These are phyloP conservation scores for Aspergillus tanneri DNA, from an alignment of 2,329 filamentous ascomycete species.

Conservation along the genomic window DNA sequence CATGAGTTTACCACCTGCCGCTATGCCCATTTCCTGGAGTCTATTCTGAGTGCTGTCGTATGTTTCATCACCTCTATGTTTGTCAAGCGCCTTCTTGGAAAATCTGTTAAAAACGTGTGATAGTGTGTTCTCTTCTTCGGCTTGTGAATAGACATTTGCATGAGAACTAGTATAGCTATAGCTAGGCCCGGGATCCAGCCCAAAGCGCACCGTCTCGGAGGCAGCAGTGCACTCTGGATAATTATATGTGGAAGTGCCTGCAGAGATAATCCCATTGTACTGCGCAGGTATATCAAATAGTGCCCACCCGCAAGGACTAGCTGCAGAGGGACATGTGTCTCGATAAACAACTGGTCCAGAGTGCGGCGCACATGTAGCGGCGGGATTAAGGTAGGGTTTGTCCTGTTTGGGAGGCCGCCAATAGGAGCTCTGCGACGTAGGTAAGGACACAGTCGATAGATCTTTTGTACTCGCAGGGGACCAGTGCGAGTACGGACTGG, in stretches of 20 bases:
- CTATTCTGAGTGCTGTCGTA: too few species aligned
- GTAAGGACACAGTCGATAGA: constrained; percentile 36
- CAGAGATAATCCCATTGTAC: constrained; percentile 25
- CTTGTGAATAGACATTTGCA: constrained; percentile 62
- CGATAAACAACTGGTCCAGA: constrained; percentile 41
- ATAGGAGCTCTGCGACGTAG: constrained; percentile 31
- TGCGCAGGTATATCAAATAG: constrained; percentile 23
- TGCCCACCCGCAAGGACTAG: constrained; percentile 23
- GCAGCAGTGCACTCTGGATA: constrained; percentile 57
- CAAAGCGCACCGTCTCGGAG: constrained; percentile 62
- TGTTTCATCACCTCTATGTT: too few species aligned
- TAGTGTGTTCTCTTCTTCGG: too few species aligned
- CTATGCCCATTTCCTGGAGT: too few species aligned
- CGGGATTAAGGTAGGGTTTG: constrained; percentile 26
- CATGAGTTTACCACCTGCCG: too few species aligned
- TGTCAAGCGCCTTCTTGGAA: too few species aligned
- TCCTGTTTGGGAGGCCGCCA: constrained; percentile 33
- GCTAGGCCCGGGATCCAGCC: constrained; percentile 51
- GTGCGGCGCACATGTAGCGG: constrained; percentile 29
- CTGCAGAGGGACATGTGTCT: constrained; percentile 35
- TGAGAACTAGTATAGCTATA: constrained; percentile 50
- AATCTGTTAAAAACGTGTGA: too few species aligned
- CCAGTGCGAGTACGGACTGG: constrained; percentile 38
- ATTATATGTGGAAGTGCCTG: constrained; percentile 52
- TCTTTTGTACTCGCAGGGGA: constrained; percentile 42